These are phyloP conservation scores for Boletus rubroflammeus DNA, from an alignment of 768 basidiomycete genomes.

Conservation along the genomic window DNA sequence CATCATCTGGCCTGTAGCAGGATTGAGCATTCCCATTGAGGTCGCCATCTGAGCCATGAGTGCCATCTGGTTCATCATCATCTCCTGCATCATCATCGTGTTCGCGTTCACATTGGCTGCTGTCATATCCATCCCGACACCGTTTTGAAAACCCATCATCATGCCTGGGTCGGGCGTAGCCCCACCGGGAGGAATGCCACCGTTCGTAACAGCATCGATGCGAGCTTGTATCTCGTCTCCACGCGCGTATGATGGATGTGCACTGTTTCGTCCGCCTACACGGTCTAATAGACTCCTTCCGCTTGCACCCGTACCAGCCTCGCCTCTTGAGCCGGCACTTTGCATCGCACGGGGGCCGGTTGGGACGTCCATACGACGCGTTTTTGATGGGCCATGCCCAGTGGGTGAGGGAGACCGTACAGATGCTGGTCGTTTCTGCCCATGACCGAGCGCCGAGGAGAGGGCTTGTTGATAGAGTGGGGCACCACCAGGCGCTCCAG, in stretches of 20 bases:
- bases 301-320: constrained; percentile 15
- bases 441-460: constrained; percentile 49
- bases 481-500: constrained; percentile 29
- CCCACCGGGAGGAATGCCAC: constrained; percentile 38
- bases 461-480: constrained; percentile 71
- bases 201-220: constrained; percentile 72
- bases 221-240: constrained; percentile 74
- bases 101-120: constrained; percentile 57
- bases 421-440: constrained; percentile 63
- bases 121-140: constrained; percentile 40
- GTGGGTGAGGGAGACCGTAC: constrained; percentile 65
- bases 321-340: constrained; percentile 19
- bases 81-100: constrained; percentile 76
- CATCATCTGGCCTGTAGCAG: constrained; percentile 53
- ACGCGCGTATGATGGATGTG: constrained; percentile 32
- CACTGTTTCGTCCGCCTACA: constrained; percentile 55
- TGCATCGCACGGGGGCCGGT: constrained; percentile 85
- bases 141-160: constrained; percentile 47
- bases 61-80: constrained; percentile 91
- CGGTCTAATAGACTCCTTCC: constrained; percentile 77
- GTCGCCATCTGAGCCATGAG: constrained; percentile 92
- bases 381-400: constrained; percentile 62
- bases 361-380: constrained; percentile 72
- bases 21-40: constrained; percentile 74
- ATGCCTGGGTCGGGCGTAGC: constrained; percentile 31